Conservation (phyloP, 495 filamentous ascomycete species). For the Glarea lozoyensis region DNA sequence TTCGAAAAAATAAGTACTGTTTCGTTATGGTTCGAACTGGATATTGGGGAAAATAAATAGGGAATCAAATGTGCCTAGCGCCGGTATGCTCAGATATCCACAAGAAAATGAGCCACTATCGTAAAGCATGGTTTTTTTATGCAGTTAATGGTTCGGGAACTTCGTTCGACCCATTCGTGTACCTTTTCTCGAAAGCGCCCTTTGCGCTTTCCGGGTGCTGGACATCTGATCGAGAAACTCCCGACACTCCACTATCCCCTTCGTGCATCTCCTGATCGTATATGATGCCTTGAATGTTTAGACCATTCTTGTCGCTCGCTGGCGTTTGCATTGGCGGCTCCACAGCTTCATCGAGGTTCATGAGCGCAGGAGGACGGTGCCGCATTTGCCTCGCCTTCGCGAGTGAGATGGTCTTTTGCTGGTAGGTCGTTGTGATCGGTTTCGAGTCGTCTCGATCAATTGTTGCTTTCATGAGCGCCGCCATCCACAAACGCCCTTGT, state of each 20-base stretch:
- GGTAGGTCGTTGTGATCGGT: slow-evolving; percentile 79
- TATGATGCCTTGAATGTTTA: slow-evolving; percentile 33
- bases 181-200: too few relatives aligned
- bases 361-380: slow-evolving; percentile 69
- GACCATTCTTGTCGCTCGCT: slow-evolving; percentile 27
- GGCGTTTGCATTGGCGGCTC: slow-evolving; percentile 20
- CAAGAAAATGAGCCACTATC: background rate
- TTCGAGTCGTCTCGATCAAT: slow-evolving; percentile 85
- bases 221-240: slow-evolving; percentile 16
- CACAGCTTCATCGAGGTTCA: slow-evolving; percentile 56
- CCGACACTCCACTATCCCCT: slow-evolving; percentile 40
- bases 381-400: slow-evolving; percentile 20
- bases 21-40: background rate
- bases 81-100: background rate
- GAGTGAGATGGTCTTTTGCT: slow-evolving; percentile 54
- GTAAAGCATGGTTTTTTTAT: background rate
- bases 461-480: slow-evolving; percentile 96
- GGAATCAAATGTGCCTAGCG: background rate
- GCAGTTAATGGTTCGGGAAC: background rate
- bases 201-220: slow-evolving; percentile 11
- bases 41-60: background rate
- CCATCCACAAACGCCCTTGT: slow-evolving; percentile 95
- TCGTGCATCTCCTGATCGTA: slow-evolving; percentile 29
- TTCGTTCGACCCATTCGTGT: background rate
- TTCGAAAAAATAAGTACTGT: background rate